A percentile compares a stretch with the other conserved stretches of the same genome.
Evolutionary conservation across 2,329 filamentous ascomycete genomes (phyloP).

Genomic region (Penicillium freii): DNA sequence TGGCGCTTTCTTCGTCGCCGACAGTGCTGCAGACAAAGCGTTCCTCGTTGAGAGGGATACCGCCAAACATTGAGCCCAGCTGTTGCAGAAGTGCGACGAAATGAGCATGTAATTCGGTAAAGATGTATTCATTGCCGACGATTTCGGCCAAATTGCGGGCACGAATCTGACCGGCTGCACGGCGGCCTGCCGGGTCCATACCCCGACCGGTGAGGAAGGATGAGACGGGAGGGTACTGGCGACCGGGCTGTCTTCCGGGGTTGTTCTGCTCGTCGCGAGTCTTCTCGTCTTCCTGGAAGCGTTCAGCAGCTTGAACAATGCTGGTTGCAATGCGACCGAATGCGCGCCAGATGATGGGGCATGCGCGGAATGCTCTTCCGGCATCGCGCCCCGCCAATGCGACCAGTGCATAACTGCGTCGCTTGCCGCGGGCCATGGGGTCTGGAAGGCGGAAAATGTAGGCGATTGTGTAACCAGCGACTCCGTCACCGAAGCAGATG

Average conservation of each 20-base stretch:
- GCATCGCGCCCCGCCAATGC: slow-evolving; percentile 56
- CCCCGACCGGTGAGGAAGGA: slow-evolving; percentile 58
- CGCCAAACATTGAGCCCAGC: slow-evolving; percentile 48
- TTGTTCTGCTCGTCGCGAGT: slow-evolving; percentile 40
- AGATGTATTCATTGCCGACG: slow-evolving; percentile 58
- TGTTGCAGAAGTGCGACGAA: slow-evolving; percentile 53
- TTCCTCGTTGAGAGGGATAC: slow-evolving; percentile 43
- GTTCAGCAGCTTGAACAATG: slow-evolving; percentile 50
- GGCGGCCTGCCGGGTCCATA: slow-evolving; percentile 56
- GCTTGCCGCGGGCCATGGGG: slow-evolving; percentile 56
- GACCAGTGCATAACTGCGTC: slow-evolving; percentile 57
- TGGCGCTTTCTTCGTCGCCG: slow-evolving; percentile 28
- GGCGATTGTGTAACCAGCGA: slow-evolving; percentile 58
- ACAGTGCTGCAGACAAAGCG: slow-evolving; percentile 43
- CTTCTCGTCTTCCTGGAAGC: slow-evolving; percentile 46
- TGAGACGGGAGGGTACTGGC: slow-evolving; percentile 55
- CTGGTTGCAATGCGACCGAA: slow-evolving; percentile 55
- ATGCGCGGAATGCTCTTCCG: slow-evolving; percentile 47
- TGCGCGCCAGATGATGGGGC: slow-evolving; percentile 51
- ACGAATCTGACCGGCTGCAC: slow-evolving; percentile 52
- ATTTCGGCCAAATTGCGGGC: slow-evolving; percentile 59
- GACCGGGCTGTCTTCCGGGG: slow-evolving; percentile 26
- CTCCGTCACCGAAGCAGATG: slow-evolving; percentile 57
- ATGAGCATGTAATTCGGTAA: slow-evolving; percentile 56
- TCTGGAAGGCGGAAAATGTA: slow-evolving; percentile 60